Base-by-base conservation (phyloP, 2,329 filamentous ascomycete genomes). In the Fusarium lyarnte region DNA sequence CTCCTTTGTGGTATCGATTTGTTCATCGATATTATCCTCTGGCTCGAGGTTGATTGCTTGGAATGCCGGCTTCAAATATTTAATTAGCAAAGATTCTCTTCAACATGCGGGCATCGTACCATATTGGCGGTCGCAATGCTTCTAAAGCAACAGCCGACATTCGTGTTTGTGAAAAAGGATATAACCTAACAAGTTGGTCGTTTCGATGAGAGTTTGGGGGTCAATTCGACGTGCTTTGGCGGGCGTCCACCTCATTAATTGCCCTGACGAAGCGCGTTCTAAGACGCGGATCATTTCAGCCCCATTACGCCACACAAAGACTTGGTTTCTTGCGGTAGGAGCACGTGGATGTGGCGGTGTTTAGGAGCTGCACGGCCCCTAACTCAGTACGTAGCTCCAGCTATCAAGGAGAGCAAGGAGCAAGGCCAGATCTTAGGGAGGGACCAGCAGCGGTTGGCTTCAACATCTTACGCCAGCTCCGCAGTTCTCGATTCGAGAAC, bases 1-100 rank as follows among this genome's bases (percentile, higher is more conserved):
- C 82, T 98, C 95, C 81, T 95, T 96, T 38, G 95, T 97, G 77
- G 96, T 94, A 81, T 99, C 96, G 78, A 97, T 86, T 82, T 98
- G 95, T 77, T 97, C 94, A 79, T 97, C 94, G 72, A 92, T 86
- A 64, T 94, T 93, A 78, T 97, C 94, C 83, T 98, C 96, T 14
- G 94, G 93, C 82, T 98, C 95, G 83, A 98, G 90, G 81, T 99
- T 99, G 82, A 98, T 91, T 58, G 95, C 94, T 78, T 92, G 90
- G 84, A 97, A 98, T 77, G 90, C 87, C 74, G 88, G 87, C 88
- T 90, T 64, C 29, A 29, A 46, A n/a, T 39, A 19, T 54, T 42
- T 27, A 49, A 75, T 76, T 54, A 76, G 74, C 36, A 66, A 11
- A 41, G 33, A 21, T 42, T 45, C 25, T 10, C 21, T 21, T 8